phyloP scores from a whole-genome alignment of 768 basidiomycete genomes.

The Rhodotorula diobovata region DNA sequence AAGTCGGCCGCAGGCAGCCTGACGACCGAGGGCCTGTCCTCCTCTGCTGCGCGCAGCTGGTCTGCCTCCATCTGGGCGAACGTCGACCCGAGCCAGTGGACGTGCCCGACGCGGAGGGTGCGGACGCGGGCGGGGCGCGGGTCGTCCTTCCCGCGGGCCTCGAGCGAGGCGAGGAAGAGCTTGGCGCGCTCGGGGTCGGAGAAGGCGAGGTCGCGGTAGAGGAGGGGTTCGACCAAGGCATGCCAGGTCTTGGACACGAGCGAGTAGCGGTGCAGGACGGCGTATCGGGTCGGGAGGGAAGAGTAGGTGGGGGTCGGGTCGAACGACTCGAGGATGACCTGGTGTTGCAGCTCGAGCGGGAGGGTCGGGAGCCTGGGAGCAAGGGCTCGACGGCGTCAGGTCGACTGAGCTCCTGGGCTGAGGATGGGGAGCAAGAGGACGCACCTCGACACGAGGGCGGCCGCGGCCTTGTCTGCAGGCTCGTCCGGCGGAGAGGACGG shows the following conservation, averaged over 20 bases:
- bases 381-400: too few species aligned
- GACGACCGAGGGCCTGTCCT: background rate
- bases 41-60: background rate
- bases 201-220: background rate
- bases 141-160: background rate
- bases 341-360: background rate
- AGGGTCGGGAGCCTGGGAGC: background rate
- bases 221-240: background rate
- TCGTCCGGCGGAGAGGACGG: too few species aligned
- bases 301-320: background rate
- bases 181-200: fast-evolving
- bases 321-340: background rate
- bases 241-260: constrained; percentile 1
- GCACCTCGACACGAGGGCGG: too few species aligned
- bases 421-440: background rate
- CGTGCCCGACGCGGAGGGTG: background rate
- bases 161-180: background rate
- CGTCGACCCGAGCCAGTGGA: background rate
- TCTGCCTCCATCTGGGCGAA: background rate
- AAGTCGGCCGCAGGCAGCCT: background rate
- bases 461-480: too few species aligned
- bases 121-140: background rate
- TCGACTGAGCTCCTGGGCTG: background rate
- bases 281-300: background rate
- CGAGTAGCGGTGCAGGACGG: background rate